Conservation (phyloP, 1,139 yeast species). For the Spencermartinsiella ligniputridi region DNA sequence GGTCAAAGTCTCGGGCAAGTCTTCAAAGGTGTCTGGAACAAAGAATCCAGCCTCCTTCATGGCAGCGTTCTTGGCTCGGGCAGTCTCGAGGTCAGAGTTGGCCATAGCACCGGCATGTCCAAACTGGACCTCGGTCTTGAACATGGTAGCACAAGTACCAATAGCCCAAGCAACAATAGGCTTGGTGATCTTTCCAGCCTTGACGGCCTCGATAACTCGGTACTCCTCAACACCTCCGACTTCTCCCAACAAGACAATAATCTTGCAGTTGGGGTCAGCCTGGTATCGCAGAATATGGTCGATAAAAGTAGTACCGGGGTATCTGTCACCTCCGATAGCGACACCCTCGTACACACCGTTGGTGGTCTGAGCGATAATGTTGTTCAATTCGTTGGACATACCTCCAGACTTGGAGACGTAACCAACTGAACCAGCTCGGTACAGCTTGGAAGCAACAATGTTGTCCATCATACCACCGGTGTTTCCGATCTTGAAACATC, state of each 20-base stretch:
- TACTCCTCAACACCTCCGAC: constrained; percentile 48
- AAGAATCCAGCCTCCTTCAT: constrained; percentile 44
- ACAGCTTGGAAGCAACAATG: constrained; percentile 45
- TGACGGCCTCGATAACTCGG: constrained; percentile 46
- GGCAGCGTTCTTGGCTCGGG: constrained; percentile 41
- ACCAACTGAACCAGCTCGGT: constrained; percentile 46
- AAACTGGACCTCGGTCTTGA: constrained; percentile 46
- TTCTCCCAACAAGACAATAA: constrained; percentile 43
- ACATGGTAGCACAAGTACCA: constrained; percentile 46
- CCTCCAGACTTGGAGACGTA: constrained; percentile 48
- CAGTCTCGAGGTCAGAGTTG: constrained; percentile 44
- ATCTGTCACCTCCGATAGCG: constrained; percentile 47
- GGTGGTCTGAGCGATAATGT: constrained; percentile 43
- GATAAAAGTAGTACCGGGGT: constrained; percentile 47
- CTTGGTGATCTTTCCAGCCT: constrained; percentile 40
- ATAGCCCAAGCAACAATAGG: constrained; percentile 49
- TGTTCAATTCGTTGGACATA: constrained; percentile 47
- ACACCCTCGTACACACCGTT: constrained; percentile 47
- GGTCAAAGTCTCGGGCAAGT: constrained; percentile 39
- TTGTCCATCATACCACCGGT: constrained; percentile 50
- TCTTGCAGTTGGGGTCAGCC: constrained; percentile 44
- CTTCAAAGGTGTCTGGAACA: constrained; percentile 46
- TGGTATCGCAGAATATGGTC: constrained; percentile 44
- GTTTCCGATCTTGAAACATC: constrained; percentile 47
- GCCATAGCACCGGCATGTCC: constrained; percentile 49